Evolutionary conservation across 345 rosid genomes (phyloP), one percentile per base, ranked within the genome.

Genomic region (Citrus reticulata): DNA sequence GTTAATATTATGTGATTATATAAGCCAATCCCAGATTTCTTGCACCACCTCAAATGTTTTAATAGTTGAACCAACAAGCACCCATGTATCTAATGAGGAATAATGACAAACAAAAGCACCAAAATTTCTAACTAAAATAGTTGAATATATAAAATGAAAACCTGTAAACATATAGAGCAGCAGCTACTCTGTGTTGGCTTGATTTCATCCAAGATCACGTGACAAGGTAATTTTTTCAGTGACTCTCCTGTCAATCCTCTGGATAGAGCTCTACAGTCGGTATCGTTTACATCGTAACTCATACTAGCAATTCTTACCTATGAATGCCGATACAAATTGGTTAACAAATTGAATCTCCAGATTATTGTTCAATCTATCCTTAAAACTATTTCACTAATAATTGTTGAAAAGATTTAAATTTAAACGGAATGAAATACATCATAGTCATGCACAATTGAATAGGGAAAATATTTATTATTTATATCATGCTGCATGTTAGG

Each of bases 91-190:
- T 39, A 29, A 34, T 34, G 13, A 80, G 17, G 19, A 32, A 20
- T 69, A 73, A 22, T 40, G 70, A 40, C 24, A 0, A 39, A 46
- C 7, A 6, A n/a, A 32, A 29, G 74, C 37, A 57, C 39, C 24
- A 34, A 16, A 10, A 39, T 13, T 35, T 70, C 17, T 14, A 42
- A 10, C 5, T 10, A 62, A 77, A 42, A 30, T 8, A 81, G 29
- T 29, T 62, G 69, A n/a, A 29, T 49, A 61, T 46, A 59, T 22
- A 49, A 80, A 68, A 25, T 54, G 68, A 13, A 67, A 24, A 93
- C 94, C 97, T 89, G 95, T 77, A 93, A 85, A 84, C 98, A 92
- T 72, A 93, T 93, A 2, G 91, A 81, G 83, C 98, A 93, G 73
- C 85, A 89, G 76, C 78, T 76, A 60, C 83, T 79, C 73, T 85